Evolutionary conservation across 306 rosid genomes (phyloP), one percentile per base, ranked within the genome.

Genomic region (Sophora flavescens): DNA sequence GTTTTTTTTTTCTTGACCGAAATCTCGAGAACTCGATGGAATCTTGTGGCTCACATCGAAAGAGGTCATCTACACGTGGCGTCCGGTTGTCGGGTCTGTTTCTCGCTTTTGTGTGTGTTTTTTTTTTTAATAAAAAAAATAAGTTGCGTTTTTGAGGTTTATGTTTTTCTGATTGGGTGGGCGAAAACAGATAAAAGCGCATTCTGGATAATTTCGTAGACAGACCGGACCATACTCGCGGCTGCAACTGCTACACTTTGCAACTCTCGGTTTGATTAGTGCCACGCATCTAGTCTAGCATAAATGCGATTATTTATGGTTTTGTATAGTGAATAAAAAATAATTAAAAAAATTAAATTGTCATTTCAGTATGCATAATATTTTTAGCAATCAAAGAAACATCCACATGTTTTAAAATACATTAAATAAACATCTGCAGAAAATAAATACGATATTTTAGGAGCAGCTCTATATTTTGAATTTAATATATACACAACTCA

Each of bases 1-100:
- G 5, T 53, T 47, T 54, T 14, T n/a, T 4, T 8, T 22, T 7
- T 3, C 0, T 17, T 45, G 33, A 6, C 41, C n/a, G 86, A 86
- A 86, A 53, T 76, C 73, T 72, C 62, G 74, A 85, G 93, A 85
- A 71, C 63, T 75, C 1, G 71, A 84, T 82, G 84, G 78, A 51
- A 86, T 90, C 93, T 78, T 87, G 93, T 90, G 96, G 96, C 81
- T 87, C 82, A 48, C 39, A 58, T 72, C 58, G 44, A 76, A 80
- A 72, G 83, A 30, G 74, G 56, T 26, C 45, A 38, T 75, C 5
- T n/a, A 51, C 80, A 87, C 80, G 84, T 82, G 91, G 83, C 84
- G 36, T 67, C 6, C 6, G 32, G 52, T n/a, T 63, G 77, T 82
- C 68, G 17, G 38, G 86, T 83, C 74, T 70, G 48, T 56, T 45